These are phyloP conservation scores for Aspergillus bombycis DNA, from an alignment of 2,329 filamentous ascomycete genomes.

Conservation along the genomic window DNA sequence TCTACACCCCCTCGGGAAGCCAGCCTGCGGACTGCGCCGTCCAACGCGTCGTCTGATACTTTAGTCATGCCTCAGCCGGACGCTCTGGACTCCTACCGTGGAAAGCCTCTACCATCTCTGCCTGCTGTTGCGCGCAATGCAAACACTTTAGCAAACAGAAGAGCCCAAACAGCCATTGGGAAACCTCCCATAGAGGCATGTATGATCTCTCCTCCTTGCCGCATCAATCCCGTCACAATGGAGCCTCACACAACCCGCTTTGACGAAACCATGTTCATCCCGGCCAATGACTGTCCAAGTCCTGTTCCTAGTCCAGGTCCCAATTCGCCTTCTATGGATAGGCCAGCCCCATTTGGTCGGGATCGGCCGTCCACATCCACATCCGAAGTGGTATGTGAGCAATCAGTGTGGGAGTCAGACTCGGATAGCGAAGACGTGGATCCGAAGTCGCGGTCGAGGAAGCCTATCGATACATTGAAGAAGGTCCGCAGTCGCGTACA, in stretches of 20 bases:
- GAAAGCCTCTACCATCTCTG: conserved; percentile 36
- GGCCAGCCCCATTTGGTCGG: conserved; percentile 29
- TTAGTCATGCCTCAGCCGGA: conserved; percentile 35
- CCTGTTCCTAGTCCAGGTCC: conserved; percentile 37
- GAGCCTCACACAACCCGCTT: conserved; percentile 44
- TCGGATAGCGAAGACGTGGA: conserved; percentile 40
- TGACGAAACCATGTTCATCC: conserved; percentile 45
- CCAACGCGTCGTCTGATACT: conserved; percentile 32
- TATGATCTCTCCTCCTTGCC: conserved; percentile 42
- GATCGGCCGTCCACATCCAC: conserved; percentile 39
- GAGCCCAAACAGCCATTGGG: conserved; percentile 24
- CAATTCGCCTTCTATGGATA: conserved; percentile 34
- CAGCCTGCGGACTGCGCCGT: conserved; percentile 19
- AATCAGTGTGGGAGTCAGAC: conserved; percentile 46
- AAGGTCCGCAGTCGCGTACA: conserved; percentile 46
- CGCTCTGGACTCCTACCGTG: conserved; percentile 29
- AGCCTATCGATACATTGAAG: conserved; percentile 43
- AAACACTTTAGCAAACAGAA: conserved; percentile 25
- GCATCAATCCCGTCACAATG: conserved; percentile 43
- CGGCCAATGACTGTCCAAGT: conserved; percentile 41
- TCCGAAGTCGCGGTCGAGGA: conserved; percentile 39
- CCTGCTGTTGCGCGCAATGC: conserved; percentile 32
- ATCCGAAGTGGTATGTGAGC: conserved; percentile 38
- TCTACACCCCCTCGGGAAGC: conserved; percentile 28
- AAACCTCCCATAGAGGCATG: conserved; percentile 40